Conservation (phyloP, 306 rosid species). For the Urtica urens region DNA sequence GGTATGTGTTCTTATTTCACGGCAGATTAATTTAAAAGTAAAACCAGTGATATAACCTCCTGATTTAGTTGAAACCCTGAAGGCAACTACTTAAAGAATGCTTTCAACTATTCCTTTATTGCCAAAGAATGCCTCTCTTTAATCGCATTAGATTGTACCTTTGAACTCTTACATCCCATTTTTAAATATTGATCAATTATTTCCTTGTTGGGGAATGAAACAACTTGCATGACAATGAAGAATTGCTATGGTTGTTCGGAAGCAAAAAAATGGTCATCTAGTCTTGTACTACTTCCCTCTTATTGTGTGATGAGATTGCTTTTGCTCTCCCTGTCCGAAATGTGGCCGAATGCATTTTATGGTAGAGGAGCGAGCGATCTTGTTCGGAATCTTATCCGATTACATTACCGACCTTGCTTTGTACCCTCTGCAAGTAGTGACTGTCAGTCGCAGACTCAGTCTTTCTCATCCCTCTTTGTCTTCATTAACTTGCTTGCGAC, state of each 20-base stretch:
- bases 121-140: not conserved
- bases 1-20: too few relatives aligned
- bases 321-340: constrained; percentile 21
- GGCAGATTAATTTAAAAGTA: too few relatives aligned
- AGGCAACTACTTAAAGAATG: too few relatives aligned
- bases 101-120: not conserved
- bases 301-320: constrained; percentile 13
- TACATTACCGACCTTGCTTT: constrained; percentile 11
- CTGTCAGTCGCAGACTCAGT: not conserved
- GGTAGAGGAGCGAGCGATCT: constrained; percentile 23
- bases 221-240: not conserved
- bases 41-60: too few relatives aligned
- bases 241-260: not conserved
- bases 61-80: too few relatives aligned
- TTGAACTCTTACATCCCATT: not conserved
- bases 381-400: constrained; percentile 14
- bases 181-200: not conserved
- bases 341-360: constrained; percentile 21
- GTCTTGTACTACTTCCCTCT: constrained; percentile 6
- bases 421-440: constrained; percentile 18
- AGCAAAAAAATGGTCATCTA: not conserved
- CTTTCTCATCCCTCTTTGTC: constrained; percentile 18
- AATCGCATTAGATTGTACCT: not conserved
- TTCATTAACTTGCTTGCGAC: constrained; percentile 52
- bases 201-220: not conserved